Evolutionary conservation across 2,329 filamentous ascomycete species (phyloP).

Genomic region (Alternaria alternata): DNA sequence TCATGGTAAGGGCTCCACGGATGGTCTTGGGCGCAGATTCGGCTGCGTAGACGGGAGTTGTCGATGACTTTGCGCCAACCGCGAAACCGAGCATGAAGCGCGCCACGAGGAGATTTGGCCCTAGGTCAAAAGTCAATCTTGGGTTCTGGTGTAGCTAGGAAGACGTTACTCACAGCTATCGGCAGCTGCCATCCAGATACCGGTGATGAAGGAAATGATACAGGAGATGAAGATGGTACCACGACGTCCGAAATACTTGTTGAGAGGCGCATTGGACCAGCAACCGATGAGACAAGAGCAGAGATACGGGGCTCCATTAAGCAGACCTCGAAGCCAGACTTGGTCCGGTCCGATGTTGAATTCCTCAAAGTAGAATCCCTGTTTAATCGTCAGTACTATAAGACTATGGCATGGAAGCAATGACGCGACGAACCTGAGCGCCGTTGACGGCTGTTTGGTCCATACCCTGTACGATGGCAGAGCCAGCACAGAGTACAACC

Average conservation of each 20-base stretch:
- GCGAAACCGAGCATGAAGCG: constrained; percentile 46
- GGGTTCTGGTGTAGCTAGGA: neutral
- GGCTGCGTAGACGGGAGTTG: constrained; percentile 58
- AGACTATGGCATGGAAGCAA: neutral
- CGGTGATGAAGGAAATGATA: constrained; percentile 44
- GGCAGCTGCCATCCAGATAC: constrained; percentile 44
- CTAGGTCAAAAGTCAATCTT: neutral
- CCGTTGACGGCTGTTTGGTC: constrained; percentile 48
- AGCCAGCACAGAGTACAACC: constrained; percentile 71
- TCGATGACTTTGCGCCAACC: constrained; percentile 47
- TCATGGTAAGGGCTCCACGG: constrained; percentile 60
- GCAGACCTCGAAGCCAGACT: constrained; percentile 39
- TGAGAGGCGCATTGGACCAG: constrained; percentile 46
- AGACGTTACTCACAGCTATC: constrained; percentile 27
- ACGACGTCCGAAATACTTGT: constrained; percentile 41
- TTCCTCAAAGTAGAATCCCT: constrained; percentile 43
- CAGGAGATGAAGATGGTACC: constrained; percentile 47
- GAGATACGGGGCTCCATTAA: constrained; percentile 41
- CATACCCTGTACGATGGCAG: constrained; percentile 72
- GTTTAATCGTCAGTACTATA: neutral
- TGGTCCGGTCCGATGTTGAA: constrained; percentile 35
- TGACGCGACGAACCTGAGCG: constrained; percentile 29
- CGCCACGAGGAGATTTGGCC: constrained; percentile 42
- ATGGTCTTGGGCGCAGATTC: constrained; percentile 60
- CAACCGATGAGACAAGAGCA: constrained; percentile 53